A percentile compares a stretch with the other conserved stretches of the same genome.
Conservation (phyloP, 1,284 basidiomycete species). For the Cryptococcus sp. region DNA sequence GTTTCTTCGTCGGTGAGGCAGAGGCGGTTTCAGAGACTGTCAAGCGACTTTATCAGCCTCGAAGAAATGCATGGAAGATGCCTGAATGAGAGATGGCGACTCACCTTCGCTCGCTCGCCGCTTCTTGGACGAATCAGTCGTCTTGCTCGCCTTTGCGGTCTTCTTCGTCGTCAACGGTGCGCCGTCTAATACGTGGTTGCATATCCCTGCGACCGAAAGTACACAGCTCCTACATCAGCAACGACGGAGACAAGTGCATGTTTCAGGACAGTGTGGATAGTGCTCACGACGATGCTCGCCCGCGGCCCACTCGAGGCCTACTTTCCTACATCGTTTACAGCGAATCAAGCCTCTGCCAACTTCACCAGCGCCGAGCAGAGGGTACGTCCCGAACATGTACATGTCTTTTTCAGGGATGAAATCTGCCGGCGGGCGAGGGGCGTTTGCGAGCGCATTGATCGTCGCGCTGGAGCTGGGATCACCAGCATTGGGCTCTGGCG, state of each 20-base stretch:
- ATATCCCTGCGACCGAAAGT: conserved; percentile 58
- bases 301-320: conserved; percentile 71
- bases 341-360: conserved; percentile 69
- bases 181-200: conserved; percentile 61
- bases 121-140: conserved; percentile 33
- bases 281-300: conserved; percentile 71
- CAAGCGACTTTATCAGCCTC: not conserved
- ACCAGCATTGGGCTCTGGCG: conserved; percentile 11
- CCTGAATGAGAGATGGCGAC: conserved; percentile 7
- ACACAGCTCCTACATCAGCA: too few species aligned
- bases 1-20: conserved; percentile 32
- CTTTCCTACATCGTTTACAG: conserved; percentile 76
- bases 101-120: conserved; percentile 45
- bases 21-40: conserved; percentile 15
- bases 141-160: conserved; percentile 66
- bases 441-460: conserved; percentile 2
- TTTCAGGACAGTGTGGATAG: not conserved
- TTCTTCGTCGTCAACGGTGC: conserved; percentile 54
- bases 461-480: conserved; percentile 10
- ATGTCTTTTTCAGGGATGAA: conserved; percentile 82
- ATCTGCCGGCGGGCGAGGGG: conserved; percentile 65
- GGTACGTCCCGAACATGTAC: conserved; percentile 78
- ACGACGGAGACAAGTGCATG: too few species aligned
- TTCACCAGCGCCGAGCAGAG: conserved; percentile 53
- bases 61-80: not conserved